Base-by-base conservation (phyloP, 345 rosid genomes). In the Populus simonii region DNA sequence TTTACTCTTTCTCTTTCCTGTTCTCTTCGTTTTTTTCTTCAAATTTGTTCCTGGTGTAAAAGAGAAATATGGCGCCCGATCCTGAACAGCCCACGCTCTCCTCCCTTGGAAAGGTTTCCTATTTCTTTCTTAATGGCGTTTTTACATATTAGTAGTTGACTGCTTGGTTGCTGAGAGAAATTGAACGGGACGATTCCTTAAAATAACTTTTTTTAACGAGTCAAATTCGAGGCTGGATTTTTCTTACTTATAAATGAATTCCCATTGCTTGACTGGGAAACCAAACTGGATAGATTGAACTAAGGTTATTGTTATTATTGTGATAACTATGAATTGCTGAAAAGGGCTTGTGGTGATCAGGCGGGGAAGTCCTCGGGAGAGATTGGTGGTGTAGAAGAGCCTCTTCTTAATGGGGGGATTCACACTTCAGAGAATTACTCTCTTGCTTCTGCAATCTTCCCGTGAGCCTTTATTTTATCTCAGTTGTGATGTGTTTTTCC, bases 311-410 rank as follows among this genome's bases (percentile, higher is more conserved):
- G 45, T 6, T 43, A 8, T 39, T 68, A n/a, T 35, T 33, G 16
- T 11, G 18, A 11, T 55, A 7, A 35, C 33, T 38, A 5, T 2
- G 22, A 12, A 8, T 66, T 75, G 62, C 23, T 63, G 47, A 25
- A 76, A 35, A 25, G 11, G 8, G 6, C 36, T 16, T n/a, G 47
- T 81, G 49, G 55, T 76, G 38, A 81, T 61, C 84, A 91, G 94
- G 88, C 61, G 70, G 90, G 86, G 63, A 89, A 86, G 83, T 72
- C 89, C 79, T 86, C 92, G 29, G 90, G 87, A 31, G 99, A 93
- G 91, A 89, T 87, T 67, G 87, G 77, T 63, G 22, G 74, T 61
- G 86, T 80, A 39, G 88, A 86, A 51, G 96, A 91, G 83, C 96
- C 93, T 84, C 95, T 95, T 76, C 81, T 92, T 83, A 84, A 79